Conservation (phyloP, 208 protist genomes). For the Strigomonas galati region DNA sequence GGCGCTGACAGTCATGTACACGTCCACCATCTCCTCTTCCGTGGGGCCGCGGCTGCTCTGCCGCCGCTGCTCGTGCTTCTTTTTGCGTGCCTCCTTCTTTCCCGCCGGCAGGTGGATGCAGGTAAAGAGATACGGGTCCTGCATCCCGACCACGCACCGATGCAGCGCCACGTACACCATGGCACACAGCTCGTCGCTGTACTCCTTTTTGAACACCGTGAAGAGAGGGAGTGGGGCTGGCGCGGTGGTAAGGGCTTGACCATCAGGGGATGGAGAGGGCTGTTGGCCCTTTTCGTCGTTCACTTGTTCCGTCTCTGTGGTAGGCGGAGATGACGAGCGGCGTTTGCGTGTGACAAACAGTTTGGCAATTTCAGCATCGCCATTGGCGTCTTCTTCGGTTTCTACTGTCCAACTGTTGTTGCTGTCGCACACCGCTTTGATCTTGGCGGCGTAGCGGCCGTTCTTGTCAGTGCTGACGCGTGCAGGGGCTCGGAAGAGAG, state of each 20-base stretch:
- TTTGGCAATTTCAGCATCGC: no score
- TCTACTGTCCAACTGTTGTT: no score
- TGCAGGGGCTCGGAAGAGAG: no score
- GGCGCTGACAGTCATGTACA: not conserved
- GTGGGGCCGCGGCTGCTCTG: not conserved
- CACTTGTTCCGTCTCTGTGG: not conserved
- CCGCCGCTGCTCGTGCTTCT: not conserved
- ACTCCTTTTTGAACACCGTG: constrained; percentile 34
- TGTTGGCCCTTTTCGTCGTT: not conserved
- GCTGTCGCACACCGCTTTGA: no score
- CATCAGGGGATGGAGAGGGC: not conserved
- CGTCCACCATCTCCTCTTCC: no score
- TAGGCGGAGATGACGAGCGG: not conserved
- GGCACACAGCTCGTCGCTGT: constrained; percentile 38
- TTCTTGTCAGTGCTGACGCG: no score
- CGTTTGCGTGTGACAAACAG: no score
- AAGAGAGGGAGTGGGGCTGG: constrained; percentile 12
- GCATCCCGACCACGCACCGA: constrained; percentile 47
- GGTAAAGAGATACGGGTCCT: constrained; percentile 59
- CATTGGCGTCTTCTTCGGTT: no score
- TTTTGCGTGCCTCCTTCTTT: not conserved
- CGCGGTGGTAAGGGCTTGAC: not conserved
- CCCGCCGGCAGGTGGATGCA: not conserved
- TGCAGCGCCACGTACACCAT: constrained; percentile 71
- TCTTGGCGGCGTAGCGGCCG: no score